Evolutionary conservation across 2,329 filamentous ascomycete genomes (phyloP).

Genomic region (Calonectria montana): DNA sequence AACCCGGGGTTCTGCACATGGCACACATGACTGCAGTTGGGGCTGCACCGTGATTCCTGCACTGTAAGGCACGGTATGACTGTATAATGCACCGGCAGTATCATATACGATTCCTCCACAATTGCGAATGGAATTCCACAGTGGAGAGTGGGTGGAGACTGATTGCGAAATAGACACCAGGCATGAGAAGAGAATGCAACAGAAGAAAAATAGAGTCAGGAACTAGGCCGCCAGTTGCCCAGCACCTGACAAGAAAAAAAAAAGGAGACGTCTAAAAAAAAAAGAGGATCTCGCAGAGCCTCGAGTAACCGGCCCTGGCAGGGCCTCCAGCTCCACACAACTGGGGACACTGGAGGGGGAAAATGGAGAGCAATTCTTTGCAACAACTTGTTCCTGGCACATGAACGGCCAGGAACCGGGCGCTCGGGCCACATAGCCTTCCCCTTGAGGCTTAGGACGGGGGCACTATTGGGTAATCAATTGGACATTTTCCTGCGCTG

Average conservation of each 20-base stretch:
- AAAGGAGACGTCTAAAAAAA: conserved; percentile 21
- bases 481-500: conserved; percentile 39
- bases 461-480: conserved; percentile 49
- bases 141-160: conserved; percentile 17
- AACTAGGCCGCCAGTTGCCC: conserved; percentile 6
- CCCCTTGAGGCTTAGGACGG: conserved; percentile 44
- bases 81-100: conserved; percentile 4
- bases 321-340: conserved; percentile 31
- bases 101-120: conserved; percentile 21
- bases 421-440: conserved; percentile 42
- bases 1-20: conserved; percentile 16
- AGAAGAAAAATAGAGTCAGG: conserved; percentile 13
- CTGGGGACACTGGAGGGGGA: conserved; percentile 10
- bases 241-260: conserved; percentile 38
- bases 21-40: conserved; percentile 15
- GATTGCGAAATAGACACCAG: conserved; percentile 16
- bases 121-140: conserved; percentile 23
- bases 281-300: conserved; percentile 42
- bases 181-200: background rate
- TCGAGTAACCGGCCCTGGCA: conserved; percentile 48
- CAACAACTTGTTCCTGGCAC: conserved; percentile 41
- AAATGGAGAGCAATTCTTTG: conserved; percentile 8
- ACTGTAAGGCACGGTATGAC: background rate
- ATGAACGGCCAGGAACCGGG: conserved; percentile 48
- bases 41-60: background rate